These are phyloP conservation scores for Tetrahymena thermophila DNA, from an alignment of 73 alveolate species.

Conservation along the genomic window DNA sequence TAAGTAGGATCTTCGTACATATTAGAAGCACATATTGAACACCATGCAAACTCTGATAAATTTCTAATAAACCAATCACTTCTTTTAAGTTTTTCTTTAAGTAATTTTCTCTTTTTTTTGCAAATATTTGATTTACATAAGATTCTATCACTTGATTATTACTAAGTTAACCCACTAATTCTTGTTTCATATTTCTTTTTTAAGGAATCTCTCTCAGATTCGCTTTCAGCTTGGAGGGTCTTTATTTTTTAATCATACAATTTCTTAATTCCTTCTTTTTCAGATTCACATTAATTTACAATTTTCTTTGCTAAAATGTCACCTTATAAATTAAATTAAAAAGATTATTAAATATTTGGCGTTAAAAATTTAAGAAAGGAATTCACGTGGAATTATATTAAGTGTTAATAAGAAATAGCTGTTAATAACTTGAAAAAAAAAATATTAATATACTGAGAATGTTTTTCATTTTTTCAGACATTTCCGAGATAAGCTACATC, in stretches of 20 bases:
- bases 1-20: not conserved
- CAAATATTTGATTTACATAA: not conserved
- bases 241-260: not conserved
- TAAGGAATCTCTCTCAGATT: not conserved
- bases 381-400: not conserved
- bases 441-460: not conserved
- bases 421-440: not conserved
- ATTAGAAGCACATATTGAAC: not conserved
- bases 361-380: not conserved
- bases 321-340: not conserved
- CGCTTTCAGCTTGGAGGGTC: not conserved
- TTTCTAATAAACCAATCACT: not conserved
- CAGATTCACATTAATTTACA: not conserved
- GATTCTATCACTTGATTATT: not conserved
- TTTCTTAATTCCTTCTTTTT: not conserved
- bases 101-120: not conserved
- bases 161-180: not conserved
- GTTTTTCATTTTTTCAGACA: not conserved
- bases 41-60: not conserved
- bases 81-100: not conserved
- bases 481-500: not conserved
- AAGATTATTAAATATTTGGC: not conserved
- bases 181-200: not conserved
- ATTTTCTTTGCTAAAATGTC: not conserved
- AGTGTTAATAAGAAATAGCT: not conserved